A percentile compares a stretch with the other conserved stretches of the same genome.
phyloP scores from a whole-genome alignment of 352 stramenopile genomes.

The Albugo candida region DNA sequence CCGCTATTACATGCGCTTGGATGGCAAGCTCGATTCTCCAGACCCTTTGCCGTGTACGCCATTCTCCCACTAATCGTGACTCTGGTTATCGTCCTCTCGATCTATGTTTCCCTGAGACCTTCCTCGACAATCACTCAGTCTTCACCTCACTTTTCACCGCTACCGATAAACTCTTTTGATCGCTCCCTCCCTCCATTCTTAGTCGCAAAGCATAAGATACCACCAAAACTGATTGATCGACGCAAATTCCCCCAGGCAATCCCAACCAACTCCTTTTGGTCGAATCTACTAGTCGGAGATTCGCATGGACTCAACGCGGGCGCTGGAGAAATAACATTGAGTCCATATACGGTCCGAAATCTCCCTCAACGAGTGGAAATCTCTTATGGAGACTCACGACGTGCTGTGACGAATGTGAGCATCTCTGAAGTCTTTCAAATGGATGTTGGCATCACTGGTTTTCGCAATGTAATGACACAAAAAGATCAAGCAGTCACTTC shows the following conservation, averaged over 20 bases:
- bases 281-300: constrained; percentile 67
- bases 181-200: constrained; percentile 22
- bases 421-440: constrained; percentile 70
- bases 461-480: constrained; percentile 16
- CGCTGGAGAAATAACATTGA: constrained; percentile 50
- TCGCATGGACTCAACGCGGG: constrained; percentile 50
- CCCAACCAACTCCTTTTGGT: constrained; percentile 83
- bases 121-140: too few species aligned
- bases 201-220: constrained; percentile 28
- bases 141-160: too few species aligned
- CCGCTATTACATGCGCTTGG: too few species aligned
- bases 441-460: constrained; percentile 49
- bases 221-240: constrained; percentile 31
- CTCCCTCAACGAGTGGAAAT: constrained; percentile 49
- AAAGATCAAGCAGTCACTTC: constrained; percentile 7
- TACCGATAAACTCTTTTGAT: too few species aligned
- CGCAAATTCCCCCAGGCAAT: constrained; percentile 24
- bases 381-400: constrained; percentile 63
- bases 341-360: constrained; percentile 63
- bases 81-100: too few species aligned
- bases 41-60: too few species aligned
- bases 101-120: too few species aligned
- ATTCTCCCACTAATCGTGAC: too few species aligned
- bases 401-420: constrained; percentile 28
- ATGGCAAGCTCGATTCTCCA: too few species aligned